Percentiles rank a stretch among this genome's conserved stretches.
Evolutionary conservation across 1,139 yeast genomes (phyloP).

Genomic region (Sugiyamaella novakii): DNA sequence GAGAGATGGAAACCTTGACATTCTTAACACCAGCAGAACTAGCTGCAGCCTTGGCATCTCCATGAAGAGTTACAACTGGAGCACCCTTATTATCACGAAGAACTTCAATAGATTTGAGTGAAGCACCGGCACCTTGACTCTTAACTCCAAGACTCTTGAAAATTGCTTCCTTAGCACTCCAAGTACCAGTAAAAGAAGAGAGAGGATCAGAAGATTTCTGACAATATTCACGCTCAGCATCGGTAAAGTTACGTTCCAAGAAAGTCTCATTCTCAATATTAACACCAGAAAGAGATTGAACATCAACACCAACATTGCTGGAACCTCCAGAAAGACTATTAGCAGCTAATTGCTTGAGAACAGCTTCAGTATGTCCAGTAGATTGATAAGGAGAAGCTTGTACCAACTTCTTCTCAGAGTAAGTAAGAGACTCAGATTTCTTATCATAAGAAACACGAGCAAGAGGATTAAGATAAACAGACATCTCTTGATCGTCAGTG

Average conservation of each 20-base stretch:
- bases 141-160: slow-evolving; percentile 91
- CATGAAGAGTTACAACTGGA: slow-evolving; percentile 76
- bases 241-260: slow-evolving; percentile 88
- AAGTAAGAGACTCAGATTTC: slow-evolving; percentile 54
- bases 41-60: slow-evolving; percentile 78
- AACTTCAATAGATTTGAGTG: slow-evolving; percentile 88
- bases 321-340: slow-evolving; percentile 54
- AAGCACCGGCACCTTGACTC: slow-evolving; percentile 94
- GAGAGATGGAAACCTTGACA: slow-evolving; percentile 88
- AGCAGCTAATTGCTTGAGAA: slow-evolving; percentile 37
- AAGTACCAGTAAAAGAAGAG: slow-evolving; percentile 94
- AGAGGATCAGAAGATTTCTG: slow-evolving; percentile 62
- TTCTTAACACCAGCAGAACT: slow-evolving; percentile 63
- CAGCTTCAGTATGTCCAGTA: slow-evolving; percentile 48
- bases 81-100: slow-evolving; percentile 73
- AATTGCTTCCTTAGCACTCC: slow-evolving; percentile 99
- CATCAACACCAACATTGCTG: slow-evolving; percentile 93
- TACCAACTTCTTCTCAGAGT: slow-evolving; percentile 46
- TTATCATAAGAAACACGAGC: slow-evolving; percentile 69
- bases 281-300: slow-evolving; percentile 79
- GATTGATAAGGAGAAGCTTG: slow-evolving; percentile 38
- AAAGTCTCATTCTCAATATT: slow-evolving; percentile 86
- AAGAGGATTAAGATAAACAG: slow-evolving; percentile 93
- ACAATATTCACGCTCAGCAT: slow-evolving; percentile 78
- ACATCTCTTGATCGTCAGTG: slow-evolving; percentile 78